A percentile compares a stretch with the other conserved stretches of the same genome.
Conservation (phyloP, 768 basidiomycete species). For the Rhodotorula kratochvilovae region DNA sequence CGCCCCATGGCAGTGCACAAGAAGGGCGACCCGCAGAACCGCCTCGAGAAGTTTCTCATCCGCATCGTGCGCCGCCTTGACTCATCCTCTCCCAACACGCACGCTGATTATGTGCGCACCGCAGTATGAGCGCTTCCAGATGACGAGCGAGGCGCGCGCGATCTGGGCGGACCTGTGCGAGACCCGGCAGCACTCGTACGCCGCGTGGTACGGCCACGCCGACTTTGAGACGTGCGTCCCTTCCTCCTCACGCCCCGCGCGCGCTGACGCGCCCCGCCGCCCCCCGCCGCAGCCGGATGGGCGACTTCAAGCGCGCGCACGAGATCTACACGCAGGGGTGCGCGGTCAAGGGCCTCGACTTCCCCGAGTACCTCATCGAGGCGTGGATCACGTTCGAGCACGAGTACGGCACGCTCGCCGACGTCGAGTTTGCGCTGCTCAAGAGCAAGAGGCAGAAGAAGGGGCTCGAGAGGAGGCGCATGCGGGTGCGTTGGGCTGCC, state of each 20-base stretch:
- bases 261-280: neutral
- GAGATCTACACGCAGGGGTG: constrained; percentile 58
- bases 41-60: constrained; percentile 77
- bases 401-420: constrained; percentile 66
- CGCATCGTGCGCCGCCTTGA: constrained; percentile 58
- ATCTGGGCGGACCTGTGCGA: constrained; percentile 56
- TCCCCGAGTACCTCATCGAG: constrained; percentile 92
- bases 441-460: constrained; percentile 52
- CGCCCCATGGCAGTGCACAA: constrained; percentile 52
- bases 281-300: constrained; percentile 43
- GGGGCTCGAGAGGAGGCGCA: constrained; percentile 40
- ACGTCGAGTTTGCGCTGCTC: constrained; percentile 45
- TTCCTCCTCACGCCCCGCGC: constrained; percentile 20
- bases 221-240: constrained; percentile 52
- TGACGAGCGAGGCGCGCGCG: constrained; percentile 41
- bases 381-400: constrained; percentile 86
- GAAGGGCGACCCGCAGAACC: constrained; percentile 67
- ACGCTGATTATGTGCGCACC: neutral
- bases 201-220: constrained; percentile 69
- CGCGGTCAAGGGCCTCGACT: constrained; percentile 76
- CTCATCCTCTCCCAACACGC: no score
- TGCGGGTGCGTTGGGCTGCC: constrained; percentile 12
- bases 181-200: constrained; percentile 65
- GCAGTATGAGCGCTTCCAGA: constrained; percentile 42
- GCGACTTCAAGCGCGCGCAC: constrained; percentile 57